Evolutionary conservation across 1,284 basidiomycete species (phyloP).

Genomic region (Mycena citricolor): DNA sequence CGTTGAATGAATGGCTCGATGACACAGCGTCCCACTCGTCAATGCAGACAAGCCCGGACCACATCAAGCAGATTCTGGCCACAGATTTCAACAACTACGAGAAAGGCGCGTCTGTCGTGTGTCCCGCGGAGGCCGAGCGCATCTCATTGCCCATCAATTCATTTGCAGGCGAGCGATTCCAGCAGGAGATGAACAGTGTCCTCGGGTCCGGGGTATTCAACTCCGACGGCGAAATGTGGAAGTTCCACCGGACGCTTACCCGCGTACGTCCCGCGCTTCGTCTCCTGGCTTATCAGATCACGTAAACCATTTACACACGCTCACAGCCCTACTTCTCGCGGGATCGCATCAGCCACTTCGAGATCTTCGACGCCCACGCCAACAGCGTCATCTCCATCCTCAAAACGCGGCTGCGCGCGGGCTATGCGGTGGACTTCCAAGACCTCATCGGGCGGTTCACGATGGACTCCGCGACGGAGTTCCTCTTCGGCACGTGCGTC

Average conservation of each 20-base stretch:
- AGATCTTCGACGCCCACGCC: constrained; percentile 45
- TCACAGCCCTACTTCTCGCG: constrained; percentile 41
- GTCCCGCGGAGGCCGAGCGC: background rate
- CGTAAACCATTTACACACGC: background rate
- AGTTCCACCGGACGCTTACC: constrained; percentile 47
- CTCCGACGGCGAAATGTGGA: constrained; percentile 44
- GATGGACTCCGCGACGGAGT: constrained; percentile 24
- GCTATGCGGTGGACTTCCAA: constrained; percentile 44
- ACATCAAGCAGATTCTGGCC: constrained; percentile 24
- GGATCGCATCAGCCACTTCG: constrained; percentile 47
- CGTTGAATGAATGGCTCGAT: too few species aligned
- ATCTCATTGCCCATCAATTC: background rate
- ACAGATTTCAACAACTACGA: constrained; percentile 27
- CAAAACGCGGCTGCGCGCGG: constrained; percentile 34
- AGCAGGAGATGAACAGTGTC: constrained; percentile 28
- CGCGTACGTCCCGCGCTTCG: constrained; percentile 25
- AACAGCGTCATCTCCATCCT: constrained; percentile 36
- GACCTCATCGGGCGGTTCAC: constrained; percentile 44
- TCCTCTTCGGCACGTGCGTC: constrained; percentile 31
- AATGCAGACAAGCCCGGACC: constrained; percentile 28
- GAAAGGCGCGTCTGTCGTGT: constrained; percentile 23
- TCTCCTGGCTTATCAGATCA: background rate
- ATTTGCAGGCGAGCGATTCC: constrained; percentile 28
- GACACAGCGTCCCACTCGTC: background rate
- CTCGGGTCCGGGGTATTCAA: constrained; percentile 47